Evolutionary conservation across 2,329 filamentous ascomycete genomes (phyloP).

Genomic region (Fusarium pseudocircinatum): DNA sequence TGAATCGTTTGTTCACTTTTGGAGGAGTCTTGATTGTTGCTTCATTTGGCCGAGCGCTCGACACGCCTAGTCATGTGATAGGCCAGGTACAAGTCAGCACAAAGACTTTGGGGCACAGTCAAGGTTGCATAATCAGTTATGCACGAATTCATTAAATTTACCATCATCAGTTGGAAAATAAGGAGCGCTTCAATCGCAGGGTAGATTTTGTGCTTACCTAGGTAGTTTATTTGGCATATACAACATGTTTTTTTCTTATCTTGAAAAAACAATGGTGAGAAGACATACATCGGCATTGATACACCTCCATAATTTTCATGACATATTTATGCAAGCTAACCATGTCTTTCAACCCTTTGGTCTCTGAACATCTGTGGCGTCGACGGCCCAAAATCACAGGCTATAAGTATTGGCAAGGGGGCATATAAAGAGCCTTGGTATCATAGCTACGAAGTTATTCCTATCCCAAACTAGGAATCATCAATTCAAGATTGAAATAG

Average conservation of each 20-base stretch:
- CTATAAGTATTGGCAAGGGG: background rate
- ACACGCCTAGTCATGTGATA: constrained; percentile 31
- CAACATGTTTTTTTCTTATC: background rate
- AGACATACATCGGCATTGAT: background rate
- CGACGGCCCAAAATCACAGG: constrained; percentile 2
- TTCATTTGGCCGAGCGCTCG: constrained; percentile 7
- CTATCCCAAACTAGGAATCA: background rate
- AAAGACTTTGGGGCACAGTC: background rate
- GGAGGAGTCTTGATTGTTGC: constrained; percentile 16
- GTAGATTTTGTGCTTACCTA: background rate
- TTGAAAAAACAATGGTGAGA: background rate
- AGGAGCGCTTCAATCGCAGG: background rate
- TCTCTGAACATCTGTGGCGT: constrained; percentile 18
- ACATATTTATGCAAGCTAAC: background rate
- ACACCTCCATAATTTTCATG: background rate
- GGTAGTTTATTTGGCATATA: background rate
- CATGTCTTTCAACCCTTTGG: background rate
- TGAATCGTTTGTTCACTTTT: constrained; percentile 1
- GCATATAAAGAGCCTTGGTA: background rate
- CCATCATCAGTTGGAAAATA: background rate
- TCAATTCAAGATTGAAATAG: constrained; percentile 22
- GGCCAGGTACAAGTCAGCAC: constrained; percentile 37
- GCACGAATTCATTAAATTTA: background rate
- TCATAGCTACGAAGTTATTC: background rate
- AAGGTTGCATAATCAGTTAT: background rate